Evolutionary conservation across 768 basidiomycete species (phyloP).

Genomic region (Podaxis mareebaensis): DNA sequence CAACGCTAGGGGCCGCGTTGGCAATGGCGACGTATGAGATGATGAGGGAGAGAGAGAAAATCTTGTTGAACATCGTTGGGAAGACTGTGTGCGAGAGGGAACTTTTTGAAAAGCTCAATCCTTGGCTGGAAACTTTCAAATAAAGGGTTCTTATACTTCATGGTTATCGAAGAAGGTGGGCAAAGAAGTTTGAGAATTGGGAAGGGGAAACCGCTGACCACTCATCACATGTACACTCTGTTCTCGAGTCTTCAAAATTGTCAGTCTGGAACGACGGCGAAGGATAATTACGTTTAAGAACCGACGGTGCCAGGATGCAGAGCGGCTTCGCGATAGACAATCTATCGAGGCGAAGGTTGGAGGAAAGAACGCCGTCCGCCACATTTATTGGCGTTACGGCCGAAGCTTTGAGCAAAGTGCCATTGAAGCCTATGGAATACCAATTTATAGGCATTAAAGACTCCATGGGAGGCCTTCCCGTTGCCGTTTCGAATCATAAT

Average conservation of each 20-base stretch:
- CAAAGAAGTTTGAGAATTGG: not conserved
- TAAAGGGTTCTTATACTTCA: not conserved
- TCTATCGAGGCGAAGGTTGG: not conserved
- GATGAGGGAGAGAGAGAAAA: not conserved
- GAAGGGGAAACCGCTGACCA: not conserved
- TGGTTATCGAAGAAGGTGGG: not conserved
- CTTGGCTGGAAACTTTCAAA: not conserved
- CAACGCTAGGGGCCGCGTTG: not conserved
- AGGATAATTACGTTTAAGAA: conserved; percentile 1
- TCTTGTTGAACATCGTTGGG: conserved; percentile 5
- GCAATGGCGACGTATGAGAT: not conserved
- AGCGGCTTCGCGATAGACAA: not conserved
- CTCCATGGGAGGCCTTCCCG: too few species aligned
- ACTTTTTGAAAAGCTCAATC: not conserved
- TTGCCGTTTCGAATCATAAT: too few species aligned
- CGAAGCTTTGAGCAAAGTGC: too few species aligned
- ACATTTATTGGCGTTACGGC: not conserved
- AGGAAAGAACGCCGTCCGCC: not conserved
- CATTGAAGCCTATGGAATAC: too few species aligned
- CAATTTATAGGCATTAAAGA: too few species aligned
- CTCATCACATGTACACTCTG: not conserved
- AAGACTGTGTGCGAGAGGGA: not conserved
- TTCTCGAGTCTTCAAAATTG: not conserved
- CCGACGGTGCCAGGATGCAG: not conserved
- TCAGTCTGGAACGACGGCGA: not conserved